Evolutionary conservation across 306 rosid genomes (phyloP), one percentile per base, ranked within the genome.

Genomic region (Cucurbita moschata): DNA sequence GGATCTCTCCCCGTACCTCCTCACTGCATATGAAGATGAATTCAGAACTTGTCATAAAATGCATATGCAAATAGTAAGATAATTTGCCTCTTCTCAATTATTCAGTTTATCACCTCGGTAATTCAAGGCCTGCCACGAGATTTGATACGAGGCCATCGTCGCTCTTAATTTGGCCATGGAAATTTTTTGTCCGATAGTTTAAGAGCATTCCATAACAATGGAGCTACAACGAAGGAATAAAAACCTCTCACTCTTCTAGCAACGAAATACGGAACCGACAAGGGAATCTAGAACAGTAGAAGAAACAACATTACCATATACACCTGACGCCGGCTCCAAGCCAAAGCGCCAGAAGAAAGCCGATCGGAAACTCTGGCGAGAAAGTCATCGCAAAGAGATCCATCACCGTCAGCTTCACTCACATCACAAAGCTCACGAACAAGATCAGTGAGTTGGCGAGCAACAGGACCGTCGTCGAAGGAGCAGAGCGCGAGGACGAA

Each of bases 1-100:
- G 87, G 52, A 86, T 83, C 79, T 91, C 97, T 62, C 99, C 97
- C 11, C 91, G 85, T 82, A 89, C 88, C 79, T 91, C 99, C 79
- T 94, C 97, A 58, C 97, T 94, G 89, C 70, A 78, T 57, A 50
- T 16, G 71, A 40, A 47, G 79, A 55, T 30, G 12, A 9, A 84
- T 30, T 35, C 71, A 51, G 72, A 18, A 71, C 38, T 64, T 8
- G 65, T 47, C 50, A 26, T 55, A 57, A 76, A 23, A 52, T 49
- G 18, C 38, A 59, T 30, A 72, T 50, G 53, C 40, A 72, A 71
- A 60, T 30, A 30, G 35, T 30, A 75, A 11, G 51, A 40, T 13
- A 52, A 77, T 56, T 42, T 10, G 21, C 53, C 37, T 58, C 63
- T 44, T 30, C 53, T 46, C 73, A 61, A 63, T 61, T 37, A 57